phyloP scores from a whole-genome alignment of 805 yeast genomes.

The Candida silvatica region DNA sequence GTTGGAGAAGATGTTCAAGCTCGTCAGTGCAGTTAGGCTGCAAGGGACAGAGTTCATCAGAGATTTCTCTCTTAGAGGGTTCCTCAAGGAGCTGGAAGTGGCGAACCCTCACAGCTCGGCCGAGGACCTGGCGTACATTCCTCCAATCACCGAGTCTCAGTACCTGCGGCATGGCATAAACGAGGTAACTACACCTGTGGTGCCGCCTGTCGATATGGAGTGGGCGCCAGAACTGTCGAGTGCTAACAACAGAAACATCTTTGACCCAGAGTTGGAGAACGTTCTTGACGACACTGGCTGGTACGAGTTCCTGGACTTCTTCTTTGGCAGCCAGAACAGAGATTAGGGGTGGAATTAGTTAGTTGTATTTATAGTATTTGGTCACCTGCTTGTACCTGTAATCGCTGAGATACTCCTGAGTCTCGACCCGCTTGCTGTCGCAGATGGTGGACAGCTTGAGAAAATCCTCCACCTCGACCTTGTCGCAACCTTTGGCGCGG shows the following conservation, averaged over 20 bases:
- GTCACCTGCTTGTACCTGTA: slow-evolving; percentile 2
- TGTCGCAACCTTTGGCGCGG: slow-evolving; percentile 2
- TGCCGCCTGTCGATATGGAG: too few species aligned
- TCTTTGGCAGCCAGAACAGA: slow-evolving; percentile 11
- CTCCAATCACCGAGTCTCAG: slow-evolving; percentile 2
- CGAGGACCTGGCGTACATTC: neutral
- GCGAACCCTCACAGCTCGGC: neutral
- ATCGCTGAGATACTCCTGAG: neutral
- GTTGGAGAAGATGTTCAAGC: slow-evolving; percentile 15
- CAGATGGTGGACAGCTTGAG: slow-evolving; percentile 1
- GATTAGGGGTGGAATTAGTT: too few species aligned
- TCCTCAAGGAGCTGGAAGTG: slow-evolving; percentile 8
- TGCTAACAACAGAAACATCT: too few species aligned
- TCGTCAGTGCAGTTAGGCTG: slow-evolving; percentile 13
- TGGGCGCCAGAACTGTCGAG: neutral
- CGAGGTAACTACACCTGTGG: neutral
- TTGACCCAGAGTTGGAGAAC: slow-evolving; percentile 3
- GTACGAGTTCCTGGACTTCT: slow-evolving; percentile 19
- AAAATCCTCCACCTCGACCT: slow-evolving; percentile 3
- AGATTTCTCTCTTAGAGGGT: slow-evolving; percentile 9
- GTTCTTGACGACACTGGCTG: slow-evolving; percentile 20
- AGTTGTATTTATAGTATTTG: neutral
- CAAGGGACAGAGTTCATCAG: slow-evolving; percentile 9
- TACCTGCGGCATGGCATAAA: slow-evolving; percentile 1
- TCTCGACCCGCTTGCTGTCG: neutral